phyloP scores from a whole-genome alignment of 805 yeast species.

The Lipomyces orientalis region DNA sequence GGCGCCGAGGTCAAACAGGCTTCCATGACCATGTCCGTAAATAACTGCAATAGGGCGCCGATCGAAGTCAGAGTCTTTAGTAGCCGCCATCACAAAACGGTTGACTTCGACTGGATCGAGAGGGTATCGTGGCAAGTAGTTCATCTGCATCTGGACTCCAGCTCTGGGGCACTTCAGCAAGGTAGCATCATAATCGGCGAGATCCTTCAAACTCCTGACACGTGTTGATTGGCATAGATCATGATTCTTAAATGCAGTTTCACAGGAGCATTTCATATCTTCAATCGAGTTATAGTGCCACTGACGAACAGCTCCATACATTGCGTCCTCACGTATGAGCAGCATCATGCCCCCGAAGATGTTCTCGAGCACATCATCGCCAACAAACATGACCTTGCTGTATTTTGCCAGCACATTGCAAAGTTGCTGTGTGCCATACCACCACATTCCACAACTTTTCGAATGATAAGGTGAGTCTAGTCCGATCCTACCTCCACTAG shows the following conservation, averaged over 20 bases:
- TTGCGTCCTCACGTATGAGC: conserved; percentile 24
- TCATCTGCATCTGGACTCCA: conserved; percentile 4
- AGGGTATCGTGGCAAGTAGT: conserved; percentile 9
- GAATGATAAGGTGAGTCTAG: conserved; percentile 29
- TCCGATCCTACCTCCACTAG: conserved; percentile 33
- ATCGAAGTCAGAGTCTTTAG: conserved; percentile 1
- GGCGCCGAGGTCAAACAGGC: conserved; percentile 13
- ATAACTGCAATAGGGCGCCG: conserved; percentile 27
- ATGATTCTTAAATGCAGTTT: conserved; percentile 6
- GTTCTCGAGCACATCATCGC: conserved; percentile 28
- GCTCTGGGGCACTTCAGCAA: conserved; percentile 10
- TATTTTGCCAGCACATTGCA: conserved; percentile 26
- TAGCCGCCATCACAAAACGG: not conserved
- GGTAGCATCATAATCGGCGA: conserved; percentile 1
- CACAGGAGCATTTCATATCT: conserved; percentile 21
- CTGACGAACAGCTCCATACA: conserved; percentile 21
- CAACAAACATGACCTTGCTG: conserved; percentile 20
- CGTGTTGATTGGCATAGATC: not conserved
- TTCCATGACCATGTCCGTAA: conserved; percentile 17
- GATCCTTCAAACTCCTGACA: conserved; percentile 7
- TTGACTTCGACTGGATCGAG: conserved; percentile 1
- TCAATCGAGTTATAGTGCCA: conserved; percentile 12
- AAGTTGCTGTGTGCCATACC: conserved; percentile 23
- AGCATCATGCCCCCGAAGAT: conserved; percentile 22
- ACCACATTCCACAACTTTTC: conserved; percentile 26